phyloP scores from a whole-genome alignment of 345 rosid genomes.

The Linum tenue region DNA sequence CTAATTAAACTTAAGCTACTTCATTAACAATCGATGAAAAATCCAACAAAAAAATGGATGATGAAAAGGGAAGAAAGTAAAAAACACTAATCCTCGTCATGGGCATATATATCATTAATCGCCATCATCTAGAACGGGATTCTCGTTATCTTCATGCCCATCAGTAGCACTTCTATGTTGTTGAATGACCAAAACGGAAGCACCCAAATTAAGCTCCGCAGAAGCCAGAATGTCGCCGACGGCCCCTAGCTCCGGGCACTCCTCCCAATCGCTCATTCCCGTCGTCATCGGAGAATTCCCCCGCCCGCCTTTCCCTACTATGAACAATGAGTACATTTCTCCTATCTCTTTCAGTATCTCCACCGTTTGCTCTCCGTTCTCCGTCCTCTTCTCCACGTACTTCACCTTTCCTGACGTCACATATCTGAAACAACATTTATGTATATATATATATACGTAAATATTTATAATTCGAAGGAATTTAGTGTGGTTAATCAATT shows the following conservation, averaged over 20 bases:
- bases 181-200: constrained; percentile 31
- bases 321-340: constrained; percentile 2
- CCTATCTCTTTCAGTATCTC: constrained; percentile 5
- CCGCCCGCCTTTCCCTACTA: constrained; percentile 9
- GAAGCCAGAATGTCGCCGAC: constrained; percentile 41
- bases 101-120: neutral
- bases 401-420: neutral
- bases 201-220: constrained; percentile 19
- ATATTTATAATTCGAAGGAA: neutral
- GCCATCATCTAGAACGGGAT: neutral
- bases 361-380: neutral
- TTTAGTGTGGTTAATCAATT: neutral
- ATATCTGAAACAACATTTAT: neutral
- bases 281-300: constrained; percentile 17
- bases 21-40: too few relatives aligned
- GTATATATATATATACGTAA: neutral
- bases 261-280: constrained; percentile 38
- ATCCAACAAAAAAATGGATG: too few relatives aligned
- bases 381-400: neutral
- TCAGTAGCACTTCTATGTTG: constrained; percentile 12
- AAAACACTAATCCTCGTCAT: too few relatives aligned
- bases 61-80: too few relatives aligned
- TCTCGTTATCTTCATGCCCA: neutral
- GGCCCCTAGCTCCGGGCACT: constrained; percentile 41
- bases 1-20: too few relatives aligned